A percentile compares a stretch with the other conserved stretches of the same genome.
Evolutionary conservation across 2,329 filamentous ascomycete genomes (phyloP).

Genomic region (Colletotrichum gloeosporioides): DNA sequence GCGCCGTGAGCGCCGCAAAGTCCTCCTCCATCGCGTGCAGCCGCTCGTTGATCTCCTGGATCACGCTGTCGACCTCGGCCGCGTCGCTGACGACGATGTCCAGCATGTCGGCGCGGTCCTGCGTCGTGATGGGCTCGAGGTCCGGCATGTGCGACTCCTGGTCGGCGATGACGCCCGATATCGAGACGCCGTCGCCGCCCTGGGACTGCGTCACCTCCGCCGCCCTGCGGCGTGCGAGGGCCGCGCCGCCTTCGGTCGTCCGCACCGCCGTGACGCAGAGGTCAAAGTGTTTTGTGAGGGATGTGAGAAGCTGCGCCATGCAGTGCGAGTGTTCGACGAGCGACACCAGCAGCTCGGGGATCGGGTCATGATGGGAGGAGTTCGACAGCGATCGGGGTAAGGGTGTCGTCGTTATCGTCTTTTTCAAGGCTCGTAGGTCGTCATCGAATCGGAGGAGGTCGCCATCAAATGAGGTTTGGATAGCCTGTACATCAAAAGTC

Average conservation of each 20-base stretch:
- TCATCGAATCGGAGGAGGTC: constrained; percentile 78
- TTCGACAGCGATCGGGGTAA: constrained; percentile 35
- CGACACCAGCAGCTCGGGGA: constrained; percentile 61
- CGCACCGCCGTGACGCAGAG: constrained; percentile 90
- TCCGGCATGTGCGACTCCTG: constrained; percentile 56
- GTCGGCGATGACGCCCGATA: constrained; percentile 69
- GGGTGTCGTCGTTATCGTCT: constrained; percentile 53
- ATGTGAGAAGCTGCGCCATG: constrained; percentile 82
- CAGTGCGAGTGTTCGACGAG: constrained; percentile 78
- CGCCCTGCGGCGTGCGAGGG: constrained; percentile 70
- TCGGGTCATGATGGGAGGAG: constrained; percentile 43
- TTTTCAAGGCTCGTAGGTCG: constrained; percentile 71
- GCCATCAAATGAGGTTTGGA: constrained; percentile 77
- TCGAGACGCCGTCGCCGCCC: constrained; percentile 57
- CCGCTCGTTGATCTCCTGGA: constrained; percentile 75
- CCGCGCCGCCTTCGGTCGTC: constrained; percentile 83
- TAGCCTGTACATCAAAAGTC: constrained; percentile 43
- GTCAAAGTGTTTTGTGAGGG: constrained; percentile 87
- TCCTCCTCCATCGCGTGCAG: constrained; percentile 79
- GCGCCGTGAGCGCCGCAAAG: constrained; percentile 66
- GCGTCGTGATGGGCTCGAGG: constrained; percentile 73
- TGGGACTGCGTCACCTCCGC: constrained; percentile 65
- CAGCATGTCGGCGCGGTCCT: constrained; percentile 84
- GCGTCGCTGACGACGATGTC: constrained; percentile 78
- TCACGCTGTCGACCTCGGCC: constrained; percentile 68